Percentiles rank a stretch among this genome's conserved stretches.
Conservation (phyloP, 2,329 filamentous ascomycete genomes). For the Exophiala bonariae region DNA sequence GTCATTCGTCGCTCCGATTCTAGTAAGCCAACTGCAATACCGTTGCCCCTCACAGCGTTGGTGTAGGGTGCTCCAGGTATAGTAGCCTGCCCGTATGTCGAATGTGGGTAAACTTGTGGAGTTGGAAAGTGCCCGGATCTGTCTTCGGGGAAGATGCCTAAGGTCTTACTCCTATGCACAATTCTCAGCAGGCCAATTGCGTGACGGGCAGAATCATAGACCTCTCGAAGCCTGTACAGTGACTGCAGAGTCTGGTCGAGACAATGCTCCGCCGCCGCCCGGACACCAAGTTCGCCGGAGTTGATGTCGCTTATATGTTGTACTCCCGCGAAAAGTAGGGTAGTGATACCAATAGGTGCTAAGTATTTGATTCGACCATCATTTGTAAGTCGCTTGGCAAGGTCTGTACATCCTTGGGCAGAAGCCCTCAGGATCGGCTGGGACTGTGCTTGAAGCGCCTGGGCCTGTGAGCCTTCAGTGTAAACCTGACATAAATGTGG, state of each 20-base stretch:
- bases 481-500: conserved; percentile 71
- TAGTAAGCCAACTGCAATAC: too few relatives aligned
- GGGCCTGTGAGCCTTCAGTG: not conserved
- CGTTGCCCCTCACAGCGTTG: too few relatives aligned
- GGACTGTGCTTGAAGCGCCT: not conserved
- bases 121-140: not conserved
- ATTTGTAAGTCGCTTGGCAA: not conserved
- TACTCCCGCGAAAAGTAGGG: conserved; percentile 2
- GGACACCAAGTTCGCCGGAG: not conserved
- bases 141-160: not conserved
- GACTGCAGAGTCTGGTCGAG: not conserved
- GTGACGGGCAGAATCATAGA: conserved; percentile 1
- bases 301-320: conserved; percentile 4
- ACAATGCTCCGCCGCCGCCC: not conserved
- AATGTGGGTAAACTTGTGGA: too few relatives aligned
- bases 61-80: too few relatives aligned
- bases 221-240: not conserved
- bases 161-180: not conserved
- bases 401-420: not conserved
- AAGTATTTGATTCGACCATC: not conserved
- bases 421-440: not conserved
- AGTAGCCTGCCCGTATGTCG: too few relatives aligned
- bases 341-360: not conserved
- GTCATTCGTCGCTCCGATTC: too few relatives aligned
- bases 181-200: conserved; percentile 3